phyloP scores from a whole-genome alignment of 345 rosid genomes.

The Atalantia buxifolia region DNA sequence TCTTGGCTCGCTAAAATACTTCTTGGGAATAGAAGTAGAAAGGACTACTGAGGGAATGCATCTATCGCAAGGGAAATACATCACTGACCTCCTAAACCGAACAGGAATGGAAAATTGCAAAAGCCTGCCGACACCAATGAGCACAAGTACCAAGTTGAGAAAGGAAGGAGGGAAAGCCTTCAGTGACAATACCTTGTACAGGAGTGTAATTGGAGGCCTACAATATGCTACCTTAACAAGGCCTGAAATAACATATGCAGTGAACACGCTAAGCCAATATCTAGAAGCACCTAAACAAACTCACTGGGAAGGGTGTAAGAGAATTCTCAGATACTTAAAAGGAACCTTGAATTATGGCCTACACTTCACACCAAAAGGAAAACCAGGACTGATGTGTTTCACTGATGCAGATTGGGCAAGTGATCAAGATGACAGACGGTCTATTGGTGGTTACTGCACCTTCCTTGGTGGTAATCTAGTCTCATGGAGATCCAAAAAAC shows the following conservation, averaged over 20 bases:
- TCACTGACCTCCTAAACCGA: not conserved
- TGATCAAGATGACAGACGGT: no score
- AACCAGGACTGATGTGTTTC: not conserved
- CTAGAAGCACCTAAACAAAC: not conserved
- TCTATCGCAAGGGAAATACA: not conserved
- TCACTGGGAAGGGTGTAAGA: not conserved
- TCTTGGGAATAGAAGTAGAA: not conserved
- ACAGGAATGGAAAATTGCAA: not conserved
- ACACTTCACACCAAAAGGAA: no score
- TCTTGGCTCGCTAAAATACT: not conserved
- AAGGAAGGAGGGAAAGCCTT: not conserved
- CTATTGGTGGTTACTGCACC: no score
- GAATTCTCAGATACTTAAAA: not conserved
- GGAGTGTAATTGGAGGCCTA: not conserved
- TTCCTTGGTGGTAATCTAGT: no score
- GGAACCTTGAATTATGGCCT: not conserved
- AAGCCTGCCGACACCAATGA: not conserved
- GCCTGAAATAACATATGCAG: not conserved
- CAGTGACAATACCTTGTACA: not conserved
- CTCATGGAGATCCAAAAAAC: no score
- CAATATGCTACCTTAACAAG: no score
- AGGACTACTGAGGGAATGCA: not conserved
- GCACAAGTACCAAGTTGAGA: not conserved
- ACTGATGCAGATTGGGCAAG: not conserved
- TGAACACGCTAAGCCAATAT: not conserved